phyloP scores from a whole-genome alignment of 176 grass and related monocot species.

The Coix lacrymajobi region DNA sequence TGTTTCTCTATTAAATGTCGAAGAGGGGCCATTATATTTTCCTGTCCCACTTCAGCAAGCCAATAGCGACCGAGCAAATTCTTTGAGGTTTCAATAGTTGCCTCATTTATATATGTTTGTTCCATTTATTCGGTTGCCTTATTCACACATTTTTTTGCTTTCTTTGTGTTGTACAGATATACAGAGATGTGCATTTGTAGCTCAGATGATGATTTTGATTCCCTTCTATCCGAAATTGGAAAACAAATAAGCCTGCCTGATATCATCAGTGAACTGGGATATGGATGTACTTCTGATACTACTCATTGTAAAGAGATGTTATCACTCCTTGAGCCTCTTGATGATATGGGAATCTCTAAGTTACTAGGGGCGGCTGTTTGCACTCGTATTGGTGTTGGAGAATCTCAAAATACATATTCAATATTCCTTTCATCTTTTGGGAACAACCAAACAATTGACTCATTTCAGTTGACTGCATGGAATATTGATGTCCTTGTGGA shows the following conservation, averaged over 20 bases:
- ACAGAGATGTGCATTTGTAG: conserved; percentile 41
- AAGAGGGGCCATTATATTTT: conserved; percentile 53
- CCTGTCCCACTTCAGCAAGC: conserved; percentile 39
- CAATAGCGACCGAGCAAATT: conserved; percentile 21
- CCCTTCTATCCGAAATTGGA: conserved; percentile 45
- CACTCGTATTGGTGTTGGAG: conserved; percentile 28
- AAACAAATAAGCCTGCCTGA: conserved; percentile 45
- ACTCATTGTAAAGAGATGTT: conserved; percentile 42
- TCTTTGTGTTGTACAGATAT: conserved; percentile 38
- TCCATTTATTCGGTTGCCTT: conserved; percentile 4
- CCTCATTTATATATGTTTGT: conserved; percentile 1
- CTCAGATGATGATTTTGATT: conserved; percentile 45
- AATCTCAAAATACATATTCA: conserved; percentile 53
- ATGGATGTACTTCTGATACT: conserved; percentile 33
- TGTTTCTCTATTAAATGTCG: conserved; percentile 59
- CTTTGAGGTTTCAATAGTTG: conserved; percentile 24
- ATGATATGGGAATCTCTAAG: conserved; percentile 44
- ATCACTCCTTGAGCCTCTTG: conserved; percentile 41
- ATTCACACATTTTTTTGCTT: conserved; percentile 7
- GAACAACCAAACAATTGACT: conserved; percentile 50
- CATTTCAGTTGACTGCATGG: conserved; percentile 54
- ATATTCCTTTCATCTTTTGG: conserved; percentile 61
- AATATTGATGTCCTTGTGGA: conserved; percentile 81
- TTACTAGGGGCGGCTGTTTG: conserved; percentile 52
- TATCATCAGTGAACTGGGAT: conserved; percentile 45